These are phyloP conservation scores for Cadophora malorum DNA, from an alignment of 2,329 filamentous ascomycete genomes.

Conservation along the genomic window DNA sequence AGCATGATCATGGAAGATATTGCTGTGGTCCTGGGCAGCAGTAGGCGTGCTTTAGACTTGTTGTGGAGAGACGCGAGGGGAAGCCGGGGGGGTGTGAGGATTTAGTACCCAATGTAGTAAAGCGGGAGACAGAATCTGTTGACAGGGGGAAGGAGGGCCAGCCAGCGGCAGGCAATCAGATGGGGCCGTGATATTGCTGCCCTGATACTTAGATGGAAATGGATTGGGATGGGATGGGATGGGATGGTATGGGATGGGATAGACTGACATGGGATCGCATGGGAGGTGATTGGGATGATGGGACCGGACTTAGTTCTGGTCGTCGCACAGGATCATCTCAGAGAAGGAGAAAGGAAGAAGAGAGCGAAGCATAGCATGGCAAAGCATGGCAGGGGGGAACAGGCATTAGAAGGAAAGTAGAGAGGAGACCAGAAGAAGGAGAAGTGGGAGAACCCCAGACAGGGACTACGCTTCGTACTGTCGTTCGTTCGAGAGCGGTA, in stretches of 20 bases:
- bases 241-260: not conserved
- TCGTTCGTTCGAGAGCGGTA: not conserved
- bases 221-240: not conserved
- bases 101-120: slow-evolving; percentile 11
- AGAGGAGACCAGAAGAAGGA: not conserved
- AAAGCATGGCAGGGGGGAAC: not conserved
- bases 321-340: not conserved
- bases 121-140: not conserved
- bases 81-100: slow-evolving; percentile 20
- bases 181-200: slow-evolving; percentile 5
- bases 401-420: not conserved
- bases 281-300: not conserved
- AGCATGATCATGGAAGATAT: slow-evolving; percentile 39
- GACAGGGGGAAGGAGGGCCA: not conserved
- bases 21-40: slow-evolving; percentile 28
- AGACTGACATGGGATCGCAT: not conserved
- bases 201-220: slow-evolving; percentile 5
- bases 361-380: slow-evolving; percentile 13
- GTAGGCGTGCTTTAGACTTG: slow-evolving; percentile 5
- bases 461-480: not conserved
- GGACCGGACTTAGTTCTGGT: not conserved
- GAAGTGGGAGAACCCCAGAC: slow-evolving; percentile 4
- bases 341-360: slow-evolving; percentile 7
- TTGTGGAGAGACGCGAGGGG: slow-evolving; percentile 19
- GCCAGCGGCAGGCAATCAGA: slow-evolving; percentile 10